Percentiles rank a stretch among this genome's conserved stretches.
These are phyloP conservation scores for Trichocladium uniseriatum DNA, from an alignment of 495 filamentous ascomycete species.

Conservation along the genomic window DNA sequence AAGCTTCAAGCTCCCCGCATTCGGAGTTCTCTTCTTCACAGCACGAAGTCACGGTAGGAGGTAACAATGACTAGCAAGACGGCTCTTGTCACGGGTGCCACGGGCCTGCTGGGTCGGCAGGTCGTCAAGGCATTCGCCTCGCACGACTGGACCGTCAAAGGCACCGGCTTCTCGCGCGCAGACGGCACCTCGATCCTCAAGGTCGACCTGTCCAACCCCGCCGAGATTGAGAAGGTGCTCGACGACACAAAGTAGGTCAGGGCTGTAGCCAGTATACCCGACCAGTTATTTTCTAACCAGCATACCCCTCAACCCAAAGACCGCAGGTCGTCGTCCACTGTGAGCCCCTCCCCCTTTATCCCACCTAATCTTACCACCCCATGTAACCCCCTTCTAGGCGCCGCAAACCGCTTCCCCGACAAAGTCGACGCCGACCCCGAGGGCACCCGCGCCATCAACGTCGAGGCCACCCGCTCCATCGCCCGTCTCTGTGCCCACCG, in stretches of 20 bases:
- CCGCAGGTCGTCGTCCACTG: constrained; percentile 80
- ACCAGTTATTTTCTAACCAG: constrained; percentile 1
- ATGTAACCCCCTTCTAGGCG: constrained; percentile 32
- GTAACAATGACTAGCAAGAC: constrained; percentile 31
- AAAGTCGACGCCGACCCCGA: constrained; percentile 71
- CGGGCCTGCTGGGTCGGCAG: constrained; percentile 73
- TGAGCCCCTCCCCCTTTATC: constrained; percentile 28
- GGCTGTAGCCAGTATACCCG: background rate
- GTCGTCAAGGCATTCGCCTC: constrained; percentile 64
- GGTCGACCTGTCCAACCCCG: constrained; percentile 56
- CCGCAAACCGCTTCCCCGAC: constrained; percentile 86
- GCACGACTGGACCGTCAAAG: constrained; percentile 63
- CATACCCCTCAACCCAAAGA: constrained; percentile 38
- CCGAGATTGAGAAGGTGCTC: constrained; percentile 53
- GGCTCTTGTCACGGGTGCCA: constrained; percentile 77
- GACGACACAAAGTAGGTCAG: constrained; percentile 50
- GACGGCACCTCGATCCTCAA: constrained; percentile 65
- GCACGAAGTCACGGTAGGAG: too few relatives aligned
- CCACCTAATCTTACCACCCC: background rate
- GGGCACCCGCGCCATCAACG: constrained; percentile 65
- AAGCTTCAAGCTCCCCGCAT: constrained; percentile 1
- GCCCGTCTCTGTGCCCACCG: constrained; percentile 55
- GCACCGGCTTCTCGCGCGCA: constrained; percentile 67
- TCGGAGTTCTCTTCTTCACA: too few relatives aligned
- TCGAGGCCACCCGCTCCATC: constrained; percentile 57